Percentiles rank a stretch among this genome's conserved stretches.
Conservation (phyloP, 2,329 filamentous ascomycete genomes). For the Geosmithia morbida region DNA sequence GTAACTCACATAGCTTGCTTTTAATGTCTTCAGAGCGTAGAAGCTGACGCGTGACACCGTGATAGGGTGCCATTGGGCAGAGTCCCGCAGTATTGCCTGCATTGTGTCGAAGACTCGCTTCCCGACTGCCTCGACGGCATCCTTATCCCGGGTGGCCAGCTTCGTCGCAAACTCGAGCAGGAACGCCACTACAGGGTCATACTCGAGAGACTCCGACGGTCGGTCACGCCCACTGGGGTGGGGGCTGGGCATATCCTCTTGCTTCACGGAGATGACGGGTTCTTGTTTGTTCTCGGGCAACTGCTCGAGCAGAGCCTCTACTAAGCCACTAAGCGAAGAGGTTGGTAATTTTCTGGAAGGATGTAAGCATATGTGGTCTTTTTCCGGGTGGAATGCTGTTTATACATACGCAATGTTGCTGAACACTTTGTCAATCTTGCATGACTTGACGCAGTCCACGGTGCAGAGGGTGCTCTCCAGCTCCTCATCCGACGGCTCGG, state of each 20-base stretch:
- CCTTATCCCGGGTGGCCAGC: conserved; percentile 59
- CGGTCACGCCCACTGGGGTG: conserved; percentile 35
- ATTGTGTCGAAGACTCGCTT: conserved; percentile 68
- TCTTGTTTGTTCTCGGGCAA: conserved; percentile 72
- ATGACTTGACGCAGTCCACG: conserved; percentile 86
- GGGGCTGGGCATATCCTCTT: conserved; percentile 56
- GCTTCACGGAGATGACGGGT: conserved; percentile 76
- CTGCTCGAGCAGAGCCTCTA: conserved; percentile 63
- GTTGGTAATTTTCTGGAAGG: conserved; percentile 21
- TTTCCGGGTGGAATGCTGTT: not conserved
- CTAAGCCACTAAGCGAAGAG: conserved; percentile 16
- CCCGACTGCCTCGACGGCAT: conserved; percentile 59
- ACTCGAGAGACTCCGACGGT: conserved; percentile 35
- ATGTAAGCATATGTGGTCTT: not conserved
- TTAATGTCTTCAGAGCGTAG: conserved; percentile 71
- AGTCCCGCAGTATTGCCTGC: conserved; percentile 70
- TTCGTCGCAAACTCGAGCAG: conserved; percentile 84
- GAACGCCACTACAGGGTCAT: conserved; percentile 79
- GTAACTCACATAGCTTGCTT: conserved; percentile 67
- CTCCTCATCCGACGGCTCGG: conserved; percentile 93
- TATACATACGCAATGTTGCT: conserved; percentile 60
- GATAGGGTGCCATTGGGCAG: conserved; percentile 66
- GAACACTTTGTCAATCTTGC: conserved; percentile 70
- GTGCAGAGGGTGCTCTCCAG: conserved; percentile 90
- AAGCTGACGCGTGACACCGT: conserved; percentile 72